Percentiles rank a stretch among this genome's conserved stretches.
These are phyloP conservation scores for Geranium rotundifolium DNA, from an alignment of 345 rosid genomes.

Conservation along the genomic window DNA sequence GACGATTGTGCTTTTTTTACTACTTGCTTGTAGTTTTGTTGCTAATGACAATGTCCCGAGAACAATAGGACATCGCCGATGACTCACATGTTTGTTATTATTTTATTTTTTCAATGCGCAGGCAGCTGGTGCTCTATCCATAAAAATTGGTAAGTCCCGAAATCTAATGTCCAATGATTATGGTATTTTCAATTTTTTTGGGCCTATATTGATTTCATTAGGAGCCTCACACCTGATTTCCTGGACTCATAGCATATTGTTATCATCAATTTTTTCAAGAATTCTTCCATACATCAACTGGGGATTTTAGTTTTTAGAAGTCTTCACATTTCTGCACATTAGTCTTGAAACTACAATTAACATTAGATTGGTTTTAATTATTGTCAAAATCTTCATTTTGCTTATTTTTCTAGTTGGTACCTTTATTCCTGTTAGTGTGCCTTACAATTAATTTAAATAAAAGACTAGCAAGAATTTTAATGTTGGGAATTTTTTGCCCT, in stretches of 20 bases:
- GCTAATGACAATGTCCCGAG: background rate
- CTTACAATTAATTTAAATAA: too few species aligned
- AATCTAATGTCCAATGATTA: background rate
- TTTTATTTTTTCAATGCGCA: slow-evolving; percentile 20
- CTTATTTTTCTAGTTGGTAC: background rate
- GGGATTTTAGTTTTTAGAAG: too few species aligned
- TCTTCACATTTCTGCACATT: background rate
- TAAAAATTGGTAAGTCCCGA: slow-evolving; percentile 73
- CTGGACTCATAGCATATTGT: background rate
- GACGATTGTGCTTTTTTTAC: background rate
- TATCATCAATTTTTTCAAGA: background rate
- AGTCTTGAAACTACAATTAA: background rate
- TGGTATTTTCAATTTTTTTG: background rate
- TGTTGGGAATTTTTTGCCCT: background rate
- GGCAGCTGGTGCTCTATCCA: slow-evolving; percentile 95
- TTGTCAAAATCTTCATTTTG: background rate
- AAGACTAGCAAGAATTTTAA: background rate
- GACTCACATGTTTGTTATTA: background rate
- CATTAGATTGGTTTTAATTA: background rate
- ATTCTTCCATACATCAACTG: background rate
- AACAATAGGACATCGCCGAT: background rate
- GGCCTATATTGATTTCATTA: background rate
- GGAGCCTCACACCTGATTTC: background rate
- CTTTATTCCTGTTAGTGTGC: too few species aligned
- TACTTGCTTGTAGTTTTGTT: background rate